Percentiles rank a stretch among this genome's conserved stretches.
Evolutionary conservation across 164 flowering plant species (phyloP).

Genomic region (Magnolia changhungtana): DNA sequence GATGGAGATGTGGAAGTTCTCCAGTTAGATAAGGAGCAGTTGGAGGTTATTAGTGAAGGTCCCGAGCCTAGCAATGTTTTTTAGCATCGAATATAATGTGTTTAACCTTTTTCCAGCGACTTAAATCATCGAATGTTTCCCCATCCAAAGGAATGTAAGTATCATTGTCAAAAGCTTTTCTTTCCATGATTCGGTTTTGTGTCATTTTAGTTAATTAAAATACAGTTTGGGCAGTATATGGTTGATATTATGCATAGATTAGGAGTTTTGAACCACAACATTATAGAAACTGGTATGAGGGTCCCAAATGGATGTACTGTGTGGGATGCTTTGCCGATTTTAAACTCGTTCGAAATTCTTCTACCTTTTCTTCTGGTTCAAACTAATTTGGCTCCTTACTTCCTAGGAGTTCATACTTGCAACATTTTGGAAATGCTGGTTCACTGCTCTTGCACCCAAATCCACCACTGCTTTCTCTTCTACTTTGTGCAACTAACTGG

Average conservation of each 20-base stretch:
- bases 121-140: slow-evolving; percentile 34
- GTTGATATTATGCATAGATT: not conserved
- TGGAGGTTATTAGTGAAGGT: slow-evolving; percentile 63
- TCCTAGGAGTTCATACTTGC: no score
- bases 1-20: slow-evolving; percentile 97
- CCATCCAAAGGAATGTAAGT: no score
- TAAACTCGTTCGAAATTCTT: not conserved
- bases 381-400: no score
- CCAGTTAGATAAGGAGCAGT: slow-evolving; percentile 65
- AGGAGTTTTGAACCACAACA: not conserved
- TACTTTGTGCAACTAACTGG: no score
- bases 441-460: not conserved
- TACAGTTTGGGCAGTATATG: not conserved
- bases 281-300: not conserved
- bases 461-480: no score
- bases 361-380: no score
- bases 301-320: no score
- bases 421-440: not conserved
- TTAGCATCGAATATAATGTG: not conserved
- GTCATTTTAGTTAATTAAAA: not conserved
- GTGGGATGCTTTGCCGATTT: not conserved
- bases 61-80: slow-evolving; percentile 42
- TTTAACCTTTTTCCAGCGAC: slow-evolving; percentile 38
- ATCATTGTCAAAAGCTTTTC: no score
- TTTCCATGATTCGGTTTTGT: no score